These are phyloP conservation scores for Calonectria fujianensis DNA, from an alignment of 2,329 filamentous ascomycete genomes.

Conservation along the genomic window DNA sequence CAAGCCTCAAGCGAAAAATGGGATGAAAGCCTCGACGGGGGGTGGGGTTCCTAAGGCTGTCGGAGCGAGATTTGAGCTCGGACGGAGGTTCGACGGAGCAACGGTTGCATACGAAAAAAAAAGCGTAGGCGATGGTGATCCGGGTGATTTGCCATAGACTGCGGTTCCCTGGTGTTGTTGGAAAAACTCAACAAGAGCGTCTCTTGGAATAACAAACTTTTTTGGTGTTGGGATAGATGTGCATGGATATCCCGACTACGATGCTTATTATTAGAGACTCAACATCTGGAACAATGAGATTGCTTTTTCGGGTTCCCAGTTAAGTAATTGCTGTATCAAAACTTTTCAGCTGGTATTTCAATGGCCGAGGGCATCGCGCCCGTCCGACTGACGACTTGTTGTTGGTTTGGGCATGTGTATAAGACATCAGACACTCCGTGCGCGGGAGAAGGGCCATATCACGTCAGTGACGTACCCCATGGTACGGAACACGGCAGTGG, in stretches of 20 bases:
- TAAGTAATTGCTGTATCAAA: slow-evolving; percentile 2
- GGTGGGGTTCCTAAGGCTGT: slow-evolving; percentile 13
- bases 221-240: slow-evolving; percentile 5
- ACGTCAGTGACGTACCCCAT: slow-evolving; percentile 23
- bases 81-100: not conserved
- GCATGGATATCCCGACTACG: slow-evolving; percentile 27
- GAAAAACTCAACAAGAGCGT: too few relatives aligned
- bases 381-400: not conserved
- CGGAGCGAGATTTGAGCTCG: slow-evolving; percentile 19
- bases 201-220: not conserved
- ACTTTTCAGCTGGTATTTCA: not conserved
- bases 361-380: not conserved
- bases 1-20: slow-evolving; percentile 7
- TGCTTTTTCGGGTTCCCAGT: slow-evolving; percentile 14
- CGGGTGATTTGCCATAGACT: not conserved
- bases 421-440: slow-evolving; percentile 3
- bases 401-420: not conserved
- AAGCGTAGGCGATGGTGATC: not conserved
- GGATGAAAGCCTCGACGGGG: slow-evolving; percentile 2
- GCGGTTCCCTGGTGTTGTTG: not conserved
- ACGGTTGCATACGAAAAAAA: slow-evolving; percentile 3
- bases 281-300: not conserved
- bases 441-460: not conserved
- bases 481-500: not conserved
- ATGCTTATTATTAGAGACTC: slow-evolving; percentile 3